These are phyloP conservation scores for Picochlorum costavermella DNA, from an alignment of 139 green algal species.

Conservation along the genomic window DNA sequence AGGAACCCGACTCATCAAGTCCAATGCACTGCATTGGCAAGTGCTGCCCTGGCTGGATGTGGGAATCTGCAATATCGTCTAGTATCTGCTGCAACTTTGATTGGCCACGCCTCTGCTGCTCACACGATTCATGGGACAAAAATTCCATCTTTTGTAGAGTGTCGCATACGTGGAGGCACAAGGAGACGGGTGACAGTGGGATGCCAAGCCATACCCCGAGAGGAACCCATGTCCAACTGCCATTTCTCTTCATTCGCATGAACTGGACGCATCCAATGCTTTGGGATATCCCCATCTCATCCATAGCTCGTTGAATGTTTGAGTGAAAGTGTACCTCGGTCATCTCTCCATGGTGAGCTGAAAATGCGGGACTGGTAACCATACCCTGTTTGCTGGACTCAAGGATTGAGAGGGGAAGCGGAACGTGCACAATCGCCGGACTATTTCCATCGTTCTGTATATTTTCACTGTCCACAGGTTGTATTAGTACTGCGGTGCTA, in stretches of 20 bases:
- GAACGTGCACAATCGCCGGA: not conserved
- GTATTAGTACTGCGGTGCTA: constrained; percentile 61
- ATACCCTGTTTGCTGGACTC: not conserved
- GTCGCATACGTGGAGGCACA: not conserved
- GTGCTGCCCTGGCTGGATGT: too few species aligned
- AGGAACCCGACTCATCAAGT: too few species aligned
- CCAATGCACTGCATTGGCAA: too few species aligned
- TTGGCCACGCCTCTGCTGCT: not conserved
- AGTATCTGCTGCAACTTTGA: too few species aligned
- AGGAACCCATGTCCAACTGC: not conserved
- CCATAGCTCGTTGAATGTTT: not conserved
- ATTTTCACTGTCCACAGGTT: constrained; percentile 39
- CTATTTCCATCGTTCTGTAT: not conserved
- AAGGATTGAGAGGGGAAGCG: not conserved
- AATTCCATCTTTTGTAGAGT: not conserved
- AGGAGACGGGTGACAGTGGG: not conserved
- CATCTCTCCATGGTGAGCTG: constrained; percentile 6
- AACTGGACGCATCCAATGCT: not conserved
- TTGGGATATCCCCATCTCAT: too few species aligned
- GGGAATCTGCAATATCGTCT: too few species aligned
- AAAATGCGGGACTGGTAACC: not conserved
- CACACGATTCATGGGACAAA: not conserved
- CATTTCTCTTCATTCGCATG: not conserved
- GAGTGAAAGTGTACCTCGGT: constrained; percentile 5
- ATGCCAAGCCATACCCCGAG: not conserved